A percentile compares a stretch with the other conserved stretches of the same genome.
phyloP scores from a whole-genome alignment of 2,329 filamentous ascomycete species.

The Podosphaera aphanis region DNA sequence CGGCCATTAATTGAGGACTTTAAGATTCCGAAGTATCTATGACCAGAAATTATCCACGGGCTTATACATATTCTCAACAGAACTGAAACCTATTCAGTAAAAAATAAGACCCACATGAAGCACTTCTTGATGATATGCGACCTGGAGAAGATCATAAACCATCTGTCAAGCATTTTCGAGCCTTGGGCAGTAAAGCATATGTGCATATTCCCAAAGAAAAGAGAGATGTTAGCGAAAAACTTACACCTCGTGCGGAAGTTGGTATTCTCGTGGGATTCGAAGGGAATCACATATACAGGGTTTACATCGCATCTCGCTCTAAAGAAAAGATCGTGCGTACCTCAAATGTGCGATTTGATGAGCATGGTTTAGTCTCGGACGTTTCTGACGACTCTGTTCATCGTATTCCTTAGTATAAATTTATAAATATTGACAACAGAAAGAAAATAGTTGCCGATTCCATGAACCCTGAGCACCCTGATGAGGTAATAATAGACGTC shows the following conservation, averaged over 20 bases:
- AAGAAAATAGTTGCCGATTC: background rate
- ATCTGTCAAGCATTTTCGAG: background rate
- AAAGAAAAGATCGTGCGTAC: background rate
- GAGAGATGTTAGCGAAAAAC: background rate
- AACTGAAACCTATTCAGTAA: background rate
- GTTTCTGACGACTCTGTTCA: background rate
- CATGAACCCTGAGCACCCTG: background rate
- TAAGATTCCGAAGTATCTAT: background rate
- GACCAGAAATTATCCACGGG: background rate
- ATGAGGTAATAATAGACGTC: background rate
- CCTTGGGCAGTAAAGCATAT: background rate
- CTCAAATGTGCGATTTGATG: constrained; percentile 1
- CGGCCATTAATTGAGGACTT: background rate
- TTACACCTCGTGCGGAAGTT: background rate
- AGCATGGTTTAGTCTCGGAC: background rate
- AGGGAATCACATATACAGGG: constrained; percentile 1
- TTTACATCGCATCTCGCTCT: background rate
- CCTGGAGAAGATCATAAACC: background rate
- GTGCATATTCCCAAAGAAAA: constrained; percentile 1
- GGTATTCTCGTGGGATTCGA: constrained; percentile 1
- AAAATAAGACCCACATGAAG: constrained; percentile 1
- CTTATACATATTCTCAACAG: background rate
- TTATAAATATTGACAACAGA: background rate
- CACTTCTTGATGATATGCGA: background rate
- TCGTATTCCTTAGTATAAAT: background rate